A percentile compares a stretch with the other conserved stretches of the same genome.
Conservation (phyloP, 768 basidiomycete species). For the Phaffia tasmanica region DNA sequence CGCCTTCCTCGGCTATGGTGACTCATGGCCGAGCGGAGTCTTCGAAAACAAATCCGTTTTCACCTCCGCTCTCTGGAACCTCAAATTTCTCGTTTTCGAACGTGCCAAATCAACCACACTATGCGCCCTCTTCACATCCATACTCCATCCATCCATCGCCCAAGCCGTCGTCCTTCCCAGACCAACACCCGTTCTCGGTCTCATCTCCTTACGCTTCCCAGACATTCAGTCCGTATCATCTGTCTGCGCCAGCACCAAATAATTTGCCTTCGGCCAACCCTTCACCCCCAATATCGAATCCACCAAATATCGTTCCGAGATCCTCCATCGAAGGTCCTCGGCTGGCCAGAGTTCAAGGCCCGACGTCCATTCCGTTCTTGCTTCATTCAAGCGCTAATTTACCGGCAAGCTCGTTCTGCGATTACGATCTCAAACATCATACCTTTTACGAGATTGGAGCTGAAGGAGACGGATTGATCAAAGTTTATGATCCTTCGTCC, state of each 20-base stretch:
- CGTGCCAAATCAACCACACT: no score
- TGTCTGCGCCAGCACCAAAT: background rate
- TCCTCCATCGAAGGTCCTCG: slow-evolving; percentile 2
- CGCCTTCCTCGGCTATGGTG: no score
- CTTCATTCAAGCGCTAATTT: slow-evolving; percentile 81
- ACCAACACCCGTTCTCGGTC: background rate
- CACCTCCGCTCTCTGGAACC: no score
- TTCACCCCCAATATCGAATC: background rate
- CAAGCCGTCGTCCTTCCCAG: background rate
- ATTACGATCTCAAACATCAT: slow-evolving; percentile 75
- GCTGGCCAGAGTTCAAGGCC: slow-evolving; percentile 46
- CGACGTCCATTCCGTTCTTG: slow-evolving; percentile 73
- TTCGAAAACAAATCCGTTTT: no score
- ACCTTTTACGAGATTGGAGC: slow-evolving; percentile 71
- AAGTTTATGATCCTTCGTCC: slow-evolving; percentile 35
- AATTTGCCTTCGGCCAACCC: background rate
- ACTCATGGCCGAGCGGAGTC: no score
- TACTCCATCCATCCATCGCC: background rate
- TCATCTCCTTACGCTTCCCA: background rate
- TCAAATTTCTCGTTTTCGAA: no score
- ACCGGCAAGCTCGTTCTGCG: slow-evolving; percentile 72
- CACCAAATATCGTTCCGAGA: background rate
- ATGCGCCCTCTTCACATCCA: no score
- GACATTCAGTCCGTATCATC: background rate
- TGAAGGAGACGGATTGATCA: slow-evolving; percentile 77